Evolutionary conservation across 1,139 yeast species (phyloP), one percentile per base, ranked within the genome.

Genomic region (Geotrichum phurueaensis): DNA sequence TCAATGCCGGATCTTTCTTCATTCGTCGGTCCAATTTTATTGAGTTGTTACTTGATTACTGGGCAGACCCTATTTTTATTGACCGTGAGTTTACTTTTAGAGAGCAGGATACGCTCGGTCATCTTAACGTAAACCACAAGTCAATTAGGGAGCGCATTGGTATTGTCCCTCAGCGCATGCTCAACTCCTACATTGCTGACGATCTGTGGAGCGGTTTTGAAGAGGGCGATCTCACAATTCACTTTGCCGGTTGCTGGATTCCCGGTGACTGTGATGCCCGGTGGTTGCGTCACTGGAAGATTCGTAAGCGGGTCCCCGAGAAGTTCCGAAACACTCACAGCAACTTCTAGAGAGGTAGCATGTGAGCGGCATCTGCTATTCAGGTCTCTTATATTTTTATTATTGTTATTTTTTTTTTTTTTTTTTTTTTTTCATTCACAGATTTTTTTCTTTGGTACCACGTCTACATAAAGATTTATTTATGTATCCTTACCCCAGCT

Each of bases 1-100:
- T 68, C 36, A 68, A 68, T 57, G 68, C 70, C 5, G 72, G 72
- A 23, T 64, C 69, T 12, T 66, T 69, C 54, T 61, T 69, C 48
- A 55, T 69, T 48, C 61, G 71, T 9, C 65, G 70, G 12, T 60
- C 64, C 13, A 60, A 59, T 9, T 68, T 67, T 63, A 63, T 68
- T 39, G 56, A 54, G 23, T 29, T 57, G 54, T 62, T 69, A 43
- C 51, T 69, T 7, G 68, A 67, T 31, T 52, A 62, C 36, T 69
- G 72, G 71, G 64, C 51, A 13, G 69, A 66, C 47, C 66, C 62
- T 3, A 47, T 62, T 5, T 64, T 63, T 49, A 27, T 63, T 48
- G 61, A 62, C 5, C 51, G 54, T 0, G 61, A 63, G 23, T 58
- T 51, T 29, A 65, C 63, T 7, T 54, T 63, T 13, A 58, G 62